phyloP scores from a whole-genome alignment of 2,329 filamentous ascomycete genomes.

The Chaetomium olivaceum region DNA sequence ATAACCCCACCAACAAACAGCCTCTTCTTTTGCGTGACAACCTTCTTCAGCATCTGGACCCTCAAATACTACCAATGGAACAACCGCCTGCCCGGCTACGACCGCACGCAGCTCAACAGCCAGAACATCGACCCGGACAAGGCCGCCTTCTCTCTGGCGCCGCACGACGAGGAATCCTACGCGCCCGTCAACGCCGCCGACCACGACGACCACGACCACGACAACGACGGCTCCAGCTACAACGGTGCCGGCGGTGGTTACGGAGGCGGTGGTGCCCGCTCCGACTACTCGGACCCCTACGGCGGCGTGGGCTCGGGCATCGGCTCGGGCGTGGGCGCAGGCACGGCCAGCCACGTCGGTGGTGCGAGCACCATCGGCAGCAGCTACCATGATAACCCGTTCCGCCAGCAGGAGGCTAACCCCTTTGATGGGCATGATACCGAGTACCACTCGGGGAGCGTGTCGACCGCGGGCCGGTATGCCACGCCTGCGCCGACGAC shows the following conservation, averaged over 20 bases:
- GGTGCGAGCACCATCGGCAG: constrained; percentile 40
- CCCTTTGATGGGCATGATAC: constrained; percentile 54
- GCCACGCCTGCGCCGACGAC: constrained; percentile 44
- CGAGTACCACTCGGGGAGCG: constrained; percentile 45
- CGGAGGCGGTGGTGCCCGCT: constrained; percentile 30
- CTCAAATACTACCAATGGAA: constrained; percentile 63
- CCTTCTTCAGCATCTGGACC: constrained; percentile 60
- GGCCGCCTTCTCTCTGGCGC: constrained; percentile 67
- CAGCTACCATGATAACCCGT: constrained; percentile 37
- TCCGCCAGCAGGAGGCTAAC: constrained; percentile 34
- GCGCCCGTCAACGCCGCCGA: constrained; percentile 61
- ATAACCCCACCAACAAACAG: constrained; percentile 39
- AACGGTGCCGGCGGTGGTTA: constrained; percentile 20
- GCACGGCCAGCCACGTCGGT: constrained; percentile 10
- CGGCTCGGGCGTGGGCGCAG: background rate
- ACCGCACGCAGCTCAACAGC: constrained; percentile 40
- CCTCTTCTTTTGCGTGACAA: constrained; percentile 56
- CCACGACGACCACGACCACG: constrained; percentile 44
- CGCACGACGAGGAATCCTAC: constrained; percentile 67
- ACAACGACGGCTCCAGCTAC: constrained; percentile 32
- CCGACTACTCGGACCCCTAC: constrained; percentile 36
- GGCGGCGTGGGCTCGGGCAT: constrained; percentile 11
- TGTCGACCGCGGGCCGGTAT: constrained; percentile 38
- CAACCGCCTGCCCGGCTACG: constrained; percentile 62
- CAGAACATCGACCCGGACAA: constrained; percentile 67